Conservation (phyloP, 805 yeast genomes). For the Dipodascopsis uninucleata region DNA sequence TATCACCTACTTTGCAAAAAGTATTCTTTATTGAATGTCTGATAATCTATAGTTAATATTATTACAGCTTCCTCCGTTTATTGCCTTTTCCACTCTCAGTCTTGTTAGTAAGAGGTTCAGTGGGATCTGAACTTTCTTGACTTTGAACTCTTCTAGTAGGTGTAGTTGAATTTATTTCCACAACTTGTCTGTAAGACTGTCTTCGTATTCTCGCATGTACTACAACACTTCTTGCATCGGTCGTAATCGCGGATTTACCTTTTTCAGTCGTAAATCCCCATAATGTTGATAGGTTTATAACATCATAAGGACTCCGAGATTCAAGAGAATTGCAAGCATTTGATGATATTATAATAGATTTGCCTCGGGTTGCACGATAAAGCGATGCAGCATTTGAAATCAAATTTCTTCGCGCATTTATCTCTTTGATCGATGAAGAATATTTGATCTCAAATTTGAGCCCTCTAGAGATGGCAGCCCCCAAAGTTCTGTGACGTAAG, state of each 20-base stretch:
- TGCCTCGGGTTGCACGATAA: constrained; percentile 72
- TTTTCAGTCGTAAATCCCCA: constrained; percentile 68
- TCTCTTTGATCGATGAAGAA: constrained; percentile 41
- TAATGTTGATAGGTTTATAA: constrained; percentile 58
- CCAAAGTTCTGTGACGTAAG: constrained; percentile 76
- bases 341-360: constrained; percentile 75
- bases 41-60: too few relatives aligned
- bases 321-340: constrained; percentile 58
- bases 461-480: constrained; percentile 81
- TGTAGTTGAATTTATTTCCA: constrained; percentile 21
- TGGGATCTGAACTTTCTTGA: too few relatives aligned
- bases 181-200: constrained; percentile 47
- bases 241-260: constrained; percentile 56
- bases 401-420: constrained; percentile 51
- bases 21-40: too few relatives aligned
- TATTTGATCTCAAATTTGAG: constrained; percentile 77
- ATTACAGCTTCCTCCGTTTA: too few relatives aligned
- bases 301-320: constrained; percentile 65
- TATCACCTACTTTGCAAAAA: too few relatives aligned
- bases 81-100: too few relatives aligned
- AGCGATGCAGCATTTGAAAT: constrained; percentile 71
- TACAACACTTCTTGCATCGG: constrained; percentile 60
- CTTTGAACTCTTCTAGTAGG: too few relatives aligned
- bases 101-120: too few relatives aligned
- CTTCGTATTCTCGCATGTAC: constrained; percentile 70